Evolutionary conservation across 805 yeast genomes (phyloP), one percentile per base, ranked within the genome.

Genomic region (Komagataella pseudopastoris): DNA sequence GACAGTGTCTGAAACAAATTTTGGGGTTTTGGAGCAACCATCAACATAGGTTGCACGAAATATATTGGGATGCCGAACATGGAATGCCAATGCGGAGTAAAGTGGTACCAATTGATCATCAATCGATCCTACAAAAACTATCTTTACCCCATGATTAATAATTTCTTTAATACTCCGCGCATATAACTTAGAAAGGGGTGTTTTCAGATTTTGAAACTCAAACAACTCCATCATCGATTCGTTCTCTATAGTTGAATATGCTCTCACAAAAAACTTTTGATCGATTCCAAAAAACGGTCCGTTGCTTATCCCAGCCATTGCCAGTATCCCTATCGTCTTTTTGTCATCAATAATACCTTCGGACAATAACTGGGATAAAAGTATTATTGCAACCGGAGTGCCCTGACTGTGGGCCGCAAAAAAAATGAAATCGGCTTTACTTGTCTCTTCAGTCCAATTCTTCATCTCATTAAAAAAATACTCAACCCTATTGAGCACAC

Each of bases 221-320:
- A 91, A 91, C 50, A 91, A 69, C 64, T 91, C 99, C 58, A 76
- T 69, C 67, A 91, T 66, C 0, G 97, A 87, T 51, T 85, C 96
- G 57, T 82, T 85, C 62, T 93, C 99, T 54, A 91, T 84, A 0
- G 95, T 81, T 1, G 95, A 83, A 60, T 89, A 89, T 0, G 97
- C 96, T 56, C 89, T 77, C 66, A 91, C 83, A 55, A 90, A 77
- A 23, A 89, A 69, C 7, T 82, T 80, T 63, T 88, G 89, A 62
- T 93, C 98, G 58, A 80, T 78, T 0, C 97, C 97, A 57, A 81
- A 88, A 61, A 88, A 86, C 2, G 99, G 99, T 0, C 99, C 99
- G 62, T 88, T 80, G 59, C 89, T 88, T 22, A 90, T 80, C 1
- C 98, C 98, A 0, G 98, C 98, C 99, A 91, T 91, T 3, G 91